Evolutionary conservation across 2,329 filamentous ascomycete genomes (phyloP), one percentile per base, ranked within the genome.

Genomic region (Didymella pomorum): DNA sequence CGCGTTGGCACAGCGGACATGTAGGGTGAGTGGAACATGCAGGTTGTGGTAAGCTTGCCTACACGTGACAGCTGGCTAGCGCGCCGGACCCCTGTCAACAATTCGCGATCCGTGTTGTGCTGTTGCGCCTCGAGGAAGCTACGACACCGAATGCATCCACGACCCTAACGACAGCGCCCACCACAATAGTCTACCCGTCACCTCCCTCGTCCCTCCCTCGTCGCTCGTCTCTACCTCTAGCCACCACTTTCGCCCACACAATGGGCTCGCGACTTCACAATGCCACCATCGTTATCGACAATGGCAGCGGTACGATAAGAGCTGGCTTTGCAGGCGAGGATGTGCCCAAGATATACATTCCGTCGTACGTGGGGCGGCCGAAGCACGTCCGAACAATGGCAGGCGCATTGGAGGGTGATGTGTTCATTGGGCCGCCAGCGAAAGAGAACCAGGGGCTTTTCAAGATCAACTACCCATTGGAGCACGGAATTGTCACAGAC

Each of bases 401-500:
- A n/a, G 95, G 95, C 69, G 95, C 94, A 61, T 82, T 98, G 56
- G 95, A 99, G 80, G 95, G 95, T 49, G 95, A 99, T 75, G 90
- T 96, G 51, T 99, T 99, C 79, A 97, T 99, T 76, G 95, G 95
- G 50, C 89, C 93, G 71, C 89, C 92, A 77, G 93, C 94, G 59
- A 91, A 93, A 69, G 93, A 98, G 74, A 84, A 97, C 72, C 88
- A 94, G 72, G 95, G 95, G 3, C 82, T 99, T 61, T 84, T 99
- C 69, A 99, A 98, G 85, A 97, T 99, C 71, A 86, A 88, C 66
- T 98, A 98, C 76, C 95, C 95, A 43, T 82, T 99, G 54, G 95
- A 98, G 81, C 95, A 99, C 77, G 95, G 95, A 69, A 96, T 99
- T 71, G 95, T 99, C 63, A 99, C 95, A 68, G 93, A 99, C 79